These are phyloP conservation scores for Cokeromyces recurvatus DNA, from an alignment of 371 early-diverging fungal species.

Conservation along the genomic window DNA sequence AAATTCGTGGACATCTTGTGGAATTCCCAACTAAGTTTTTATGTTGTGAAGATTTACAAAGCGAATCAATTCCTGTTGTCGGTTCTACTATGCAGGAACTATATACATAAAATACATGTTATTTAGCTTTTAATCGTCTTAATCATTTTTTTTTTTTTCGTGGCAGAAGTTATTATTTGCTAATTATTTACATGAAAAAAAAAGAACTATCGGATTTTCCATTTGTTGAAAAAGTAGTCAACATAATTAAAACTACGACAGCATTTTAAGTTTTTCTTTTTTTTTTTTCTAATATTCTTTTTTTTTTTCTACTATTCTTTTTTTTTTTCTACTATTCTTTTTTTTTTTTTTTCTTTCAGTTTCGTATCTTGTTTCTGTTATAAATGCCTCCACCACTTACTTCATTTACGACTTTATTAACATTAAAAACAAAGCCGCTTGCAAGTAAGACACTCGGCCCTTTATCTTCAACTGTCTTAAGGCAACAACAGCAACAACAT, in stretches of 20 bases:
- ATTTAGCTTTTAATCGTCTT: too few species aligned
- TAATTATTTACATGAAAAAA: too few species aligned
- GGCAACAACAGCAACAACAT: constrained; percentile 16
- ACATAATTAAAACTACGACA: too few species aligned
- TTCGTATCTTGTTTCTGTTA: not conserved
- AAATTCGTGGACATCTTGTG: constrained; percentile 64
- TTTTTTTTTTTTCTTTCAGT: too few species aligned
- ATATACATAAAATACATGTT: constrained; percentile 37
- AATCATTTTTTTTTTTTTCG: too few species aligned
- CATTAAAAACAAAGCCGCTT: constrained; percentile 4
- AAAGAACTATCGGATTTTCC: too few species aligned
- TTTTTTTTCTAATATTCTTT: too few species aligned
- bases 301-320: too few species aligned
- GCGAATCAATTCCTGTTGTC: constrained; percentile 33
- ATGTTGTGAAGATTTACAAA: constrained; percentile 43
- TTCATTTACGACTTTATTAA: constrained; percentile 11
- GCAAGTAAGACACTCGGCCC: constrained; percentile 9
- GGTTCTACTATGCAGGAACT: constrained; percentile 26
- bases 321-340: too few species aligned
- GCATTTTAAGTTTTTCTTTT: too few species aligned
- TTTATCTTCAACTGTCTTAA: constrained; percentile 11
- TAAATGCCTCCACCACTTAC: constrained; percentile 8
- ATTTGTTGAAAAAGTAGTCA: too few species aligned
- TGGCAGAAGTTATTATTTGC: too few species aligned
- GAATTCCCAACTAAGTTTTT: constrained; percentile 73